These are phyloP conservation scores for Echinochloa phyllopogon DNA, from an alignment of 176 grass and related monocot species.

Conservation along the genomic window DNA sequence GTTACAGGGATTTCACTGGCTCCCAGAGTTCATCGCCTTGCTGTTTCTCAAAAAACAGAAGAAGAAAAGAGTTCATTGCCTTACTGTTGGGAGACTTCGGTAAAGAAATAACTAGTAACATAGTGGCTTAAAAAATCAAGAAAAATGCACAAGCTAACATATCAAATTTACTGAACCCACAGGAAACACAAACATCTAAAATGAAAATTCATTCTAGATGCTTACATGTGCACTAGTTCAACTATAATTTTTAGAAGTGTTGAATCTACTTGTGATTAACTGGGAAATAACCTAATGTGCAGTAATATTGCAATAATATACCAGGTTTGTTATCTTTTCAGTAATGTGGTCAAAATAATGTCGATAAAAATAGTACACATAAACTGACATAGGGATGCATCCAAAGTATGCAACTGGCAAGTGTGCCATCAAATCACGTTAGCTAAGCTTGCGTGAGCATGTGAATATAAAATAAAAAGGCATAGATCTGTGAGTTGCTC, in stretches of 20 bases:
- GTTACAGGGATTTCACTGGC: neutral
- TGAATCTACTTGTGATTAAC: neutral
- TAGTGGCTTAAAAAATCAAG: conserved; percentile 2
- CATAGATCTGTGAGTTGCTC: conserved; percentile 24
- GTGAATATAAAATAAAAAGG: conserved; percentile 45
- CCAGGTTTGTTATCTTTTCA: neutral
- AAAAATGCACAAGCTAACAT: neutral
- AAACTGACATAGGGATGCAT: conserved; percentile 25
- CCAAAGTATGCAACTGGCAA: conserved; percentile 25
- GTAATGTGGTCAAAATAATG: conserved; percentile 24
- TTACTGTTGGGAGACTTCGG: too few relatives aligned
- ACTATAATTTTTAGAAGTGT: neutral
- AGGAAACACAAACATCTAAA: conserved; percentile 1
- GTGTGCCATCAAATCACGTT: conserved; percentile 38
- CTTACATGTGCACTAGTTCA: neutral
- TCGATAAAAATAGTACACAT: conserved; percentile 2
- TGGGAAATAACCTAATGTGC: conserved; percentile 8
- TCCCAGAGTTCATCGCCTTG: neutral
- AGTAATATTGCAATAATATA: neutral
- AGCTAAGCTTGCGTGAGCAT: conserved; percentile 39
- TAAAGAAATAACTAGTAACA: neutral
- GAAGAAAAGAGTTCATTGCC: too few relatives aligned
- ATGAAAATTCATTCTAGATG: conserved; percentile 13
- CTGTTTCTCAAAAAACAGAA: too few relatives aligned
- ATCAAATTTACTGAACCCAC: conserved; percentile 8